These are phyloP conservation scores for Neolecta irregularis DNA, from an alignment of 1,139 yeast genomes.

Conservation along the genomic window DNA sequence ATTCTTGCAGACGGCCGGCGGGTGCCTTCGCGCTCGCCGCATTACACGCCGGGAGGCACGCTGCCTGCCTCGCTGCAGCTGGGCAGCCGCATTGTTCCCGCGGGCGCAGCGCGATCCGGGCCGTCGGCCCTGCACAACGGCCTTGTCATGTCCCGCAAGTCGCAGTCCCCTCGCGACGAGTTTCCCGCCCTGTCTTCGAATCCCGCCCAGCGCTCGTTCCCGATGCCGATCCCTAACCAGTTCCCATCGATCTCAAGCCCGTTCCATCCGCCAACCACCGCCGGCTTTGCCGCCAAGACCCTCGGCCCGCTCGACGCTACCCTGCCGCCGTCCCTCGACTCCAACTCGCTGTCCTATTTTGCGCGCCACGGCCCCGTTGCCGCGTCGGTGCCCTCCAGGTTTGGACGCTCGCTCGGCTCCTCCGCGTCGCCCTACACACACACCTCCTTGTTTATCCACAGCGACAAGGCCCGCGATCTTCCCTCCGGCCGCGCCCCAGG, in stretches of 20 bases:
- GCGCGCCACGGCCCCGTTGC: slow-evolving; percentile 18
- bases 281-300: slow-evolving; percentile 12
- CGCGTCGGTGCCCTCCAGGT: slow-evolving; percentile 17
- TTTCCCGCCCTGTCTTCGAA: slow-evolving; percentile 16
- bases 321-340: slow-evolving; percentile 17
- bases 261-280: slow-evolving; percentile 16
- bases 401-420: slow-evolving; percentile 9
- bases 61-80: too few relatives aligned
- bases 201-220: slow-evolving; percentile 14
- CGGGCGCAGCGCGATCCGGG: too few relatives aligned
- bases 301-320: slow-evolving; percentile 16
- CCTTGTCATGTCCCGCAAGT: too few relatives aligned
- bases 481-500: background rate
- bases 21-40: slow-evolving; percentile 28
- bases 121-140: too few relatives aligned
- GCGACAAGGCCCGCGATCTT: background rate
- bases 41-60: too few relatives aligned
- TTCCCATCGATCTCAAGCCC: too few relatives aligned
- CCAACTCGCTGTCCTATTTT: slow-evolving; percentile 16
- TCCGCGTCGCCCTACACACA: background rate
- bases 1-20: slow-evolving; percentile 77
- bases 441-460: background rate
- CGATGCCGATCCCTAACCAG: too few relatives aligned
- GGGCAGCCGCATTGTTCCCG: too few relatives aligned
- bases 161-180: background rate